phyloP scores from a whole-genome alignment of 495 filamentous ascomycete species.

The Xylaria intraflava region DNA sequence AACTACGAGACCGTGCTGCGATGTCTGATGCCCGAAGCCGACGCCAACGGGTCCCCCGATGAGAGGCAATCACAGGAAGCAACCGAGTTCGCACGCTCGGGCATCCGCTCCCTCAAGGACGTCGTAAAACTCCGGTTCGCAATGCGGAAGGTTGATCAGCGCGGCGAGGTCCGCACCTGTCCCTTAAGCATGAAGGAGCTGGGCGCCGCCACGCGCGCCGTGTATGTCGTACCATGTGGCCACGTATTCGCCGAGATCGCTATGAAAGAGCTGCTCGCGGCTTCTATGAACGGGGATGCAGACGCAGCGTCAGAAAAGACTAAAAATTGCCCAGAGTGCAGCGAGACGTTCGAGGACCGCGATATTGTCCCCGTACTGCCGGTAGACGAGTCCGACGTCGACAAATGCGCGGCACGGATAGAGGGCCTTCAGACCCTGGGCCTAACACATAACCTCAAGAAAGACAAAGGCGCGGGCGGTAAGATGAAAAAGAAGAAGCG shows the following conservation, averaged over 20 bases:
- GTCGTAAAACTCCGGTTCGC: conserved; percentile 80
- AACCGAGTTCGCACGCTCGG: conserved; percentile 57
- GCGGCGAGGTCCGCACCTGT: conserved; percentile 63
- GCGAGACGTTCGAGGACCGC: conserved; percentile 62
- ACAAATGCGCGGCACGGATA: conserved; percentile 56
- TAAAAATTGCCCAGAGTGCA: conserved; percentile 57
- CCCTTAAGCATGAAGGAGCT: conserved; percentile 83
- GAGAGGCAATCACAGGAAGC: conserved; percentile 23
- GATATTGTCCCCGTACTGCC: conserved; percentile 82
- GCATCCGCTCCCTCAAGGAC: conserved; percentile 76
- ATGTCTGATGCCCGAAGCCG: conserved; percentile 63
- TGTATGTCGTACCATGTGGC: conserved; percentile 91
- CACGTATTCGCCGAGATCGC: conserved; percentile 87
- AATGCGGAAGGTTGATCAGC: conserved; percentile 38
- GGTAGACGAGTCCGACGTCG: conserved; percentile 60
- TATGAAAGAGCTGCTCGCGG: conserved; percentile 64
- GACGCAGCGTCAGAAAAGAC: conserved; percentile 19
- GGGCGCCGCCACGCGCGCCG: conserved; percentile 69
- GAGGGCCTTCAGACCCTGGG: conserved; percentile 60
- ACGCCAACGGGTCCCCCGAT: conserved; percentile 23
- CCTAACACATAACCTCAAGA: conserved; percentile 85
- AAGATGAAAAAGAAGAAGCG: conserved; percentile 46
- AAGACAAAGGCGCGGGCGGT: conserved; percentile 70
- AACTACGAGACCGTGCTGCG: conserved; percentile 90
- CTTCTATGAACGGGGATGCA: neutral